phyloP scores from a whole-genome alignment of 2,329 filamentous ascomycete species.

The Bertia moriformis region DNA sequence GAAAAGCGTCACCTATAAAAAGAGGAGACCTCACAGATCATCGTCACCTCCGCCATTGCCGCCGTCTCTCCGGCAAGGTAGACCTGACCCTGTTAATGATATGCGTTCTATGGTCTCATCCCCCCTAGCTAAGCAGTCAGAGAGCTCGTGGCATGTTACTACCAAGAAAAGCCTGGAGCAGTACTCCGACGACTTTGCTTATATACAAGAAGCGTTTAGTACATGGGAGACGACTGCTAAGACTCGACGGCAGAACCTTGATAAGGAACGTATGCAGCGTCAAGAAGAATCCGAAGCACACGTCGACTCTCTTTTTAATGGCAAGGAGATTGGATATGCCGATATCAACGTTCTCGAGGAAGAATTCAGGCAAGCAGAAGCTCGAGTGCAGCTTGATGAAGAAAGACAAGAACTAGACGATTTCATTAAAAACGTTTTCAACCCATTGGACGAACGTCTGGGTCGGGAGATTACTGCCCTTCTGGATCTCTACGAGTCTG shows the following conservation, averaged over 20 bases:
- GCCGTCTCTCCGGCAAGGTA: slow-evolving; percentile 12
- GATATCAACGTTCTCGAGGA: slow-evolving; percentile 38
- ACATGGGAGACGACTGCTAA: slow-evolving; percentile 29
- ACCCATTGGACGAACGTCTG: slow-evolving; percentile 28
- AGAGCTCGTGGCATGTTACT: slow-evolving; percentile 15
- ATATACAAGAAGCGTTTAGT: slow-evolving; percentile 21
- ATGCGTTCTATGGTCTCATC: slow-evolving; percentile 17
- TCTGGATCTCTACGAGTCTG: slow-evolving; percentile 25
- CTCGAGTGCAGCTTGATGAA: slow-evolving; percentile 31
- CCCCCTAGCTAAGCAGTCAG: slow-evolving; percentile 14
- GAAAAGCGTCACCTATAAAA: slow-evolving; percentile 23
- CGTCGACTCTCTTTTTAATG: slow-evolving; percentile 37
- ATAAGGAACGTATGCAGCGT: slow-evolving; percentile 28
- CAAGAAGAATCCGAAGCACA: slow-evolving; percentile 34
- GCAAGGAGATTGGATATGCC: slow-evolving; percentile 39
- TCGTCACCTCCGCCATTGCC: slow-evolving; percentile 14
- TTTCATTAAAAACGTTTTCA: slow-evolving; percentile 32
- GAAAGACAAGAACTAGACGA: slow-evolving; percentile 32
- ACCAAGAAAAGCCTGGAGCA: slow-evolving; percentile 16
- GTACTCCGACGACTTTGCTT: slow-evolving; percentile 23
- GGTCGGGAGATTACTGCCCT: slow-evolving; percentile 32
- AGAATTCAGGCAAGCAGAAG: slow-evolving; percentile 35
- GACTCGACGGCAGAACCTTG: slow-evolving; percentile 24
- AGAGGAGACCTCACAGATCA: slow-evolving; percentile 10
- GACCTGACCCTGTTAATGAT: slow-evolving; percentile 13